A percentile compares a stretch with the other conserved stretches of the same genome.
These are phyloP conservation scores for Waitea zeae DNA, from an alignment of 1,284 basidiomycete species.

Conservation along the genomic window DNA sequence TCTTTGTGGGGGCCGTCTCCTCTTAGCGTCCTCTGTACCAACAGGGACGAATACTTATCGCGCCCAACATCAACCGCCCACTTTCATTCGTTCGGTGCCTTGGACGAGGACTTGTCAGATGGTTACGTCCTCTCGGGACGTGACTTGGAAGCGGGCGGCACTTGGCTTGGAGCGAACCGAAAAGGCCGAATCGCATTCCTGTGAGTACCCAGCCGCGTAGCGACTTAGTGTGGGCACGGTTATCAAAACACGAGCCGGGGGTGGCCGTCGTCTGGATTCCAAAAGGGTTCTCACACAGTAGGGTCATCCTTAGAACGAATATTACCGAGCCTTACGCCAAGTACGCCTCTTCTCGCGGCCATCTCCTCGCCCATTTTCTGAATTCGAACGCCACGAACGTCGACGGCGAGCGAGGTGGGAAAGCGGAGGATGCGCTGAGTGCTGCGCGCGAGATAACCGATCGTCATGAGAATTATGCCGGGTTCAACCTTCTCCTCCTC, in stretches of 20 bases:
- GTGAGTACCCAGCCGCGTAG: too few relatives aligned
- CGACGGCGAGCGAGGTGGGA: too few relatives aligned
- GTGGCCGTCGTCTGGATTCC: too few relatives aligned
- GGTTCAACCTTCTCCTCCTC: conserved; percentile 62
- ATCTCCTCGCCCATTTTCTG: conserved; percentile 48
- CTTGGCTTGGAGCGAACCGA: conserved; percentile 58
- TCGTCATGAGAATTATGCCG: conserved; percentile 37
- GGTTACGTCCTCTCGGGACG: conserved; percentile 48
- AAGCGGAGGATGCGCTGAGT: too few relatives aligned
- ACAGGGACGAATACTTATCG: conserved; percentile 57
- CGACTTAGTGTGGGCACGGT: too few relatives aligned
- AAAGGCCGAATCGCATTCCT: conserved; percentile 48
- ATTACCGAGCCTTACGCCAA: conserved; percentile 43
- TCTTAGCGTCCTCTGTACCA: conserved; percentile 50
- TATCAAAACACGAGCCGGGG: too few relatives aligned
- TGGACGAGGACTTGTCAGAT: conserved; percentile 10
- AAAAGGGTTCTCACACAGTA: conserved; percentile 15
- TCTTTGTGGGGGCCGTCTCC: conserved; percentile 2
- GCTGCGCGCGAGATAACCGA: conserved; percentile 25
- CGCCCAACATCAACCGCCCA: conserved; percentile 47
- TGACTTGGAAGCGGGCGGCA: conserved; percentile 54
- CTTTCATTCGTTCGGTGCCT: conserved; percentile 34
- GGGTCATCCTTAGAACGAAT: conserved; percentile 38
- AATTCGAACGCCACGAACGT: conserved; percentile 21
- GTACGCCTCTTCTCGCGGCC: conserved; percentile 44